A percentile compares a stretch with the other conserved stretches of the same genome.
These are phyloP conservation scores for Lithohypha guttulata DNA, from an alignment of 2,329 filamentous ascomycete species.

Conservation along the genomic window DNA sequence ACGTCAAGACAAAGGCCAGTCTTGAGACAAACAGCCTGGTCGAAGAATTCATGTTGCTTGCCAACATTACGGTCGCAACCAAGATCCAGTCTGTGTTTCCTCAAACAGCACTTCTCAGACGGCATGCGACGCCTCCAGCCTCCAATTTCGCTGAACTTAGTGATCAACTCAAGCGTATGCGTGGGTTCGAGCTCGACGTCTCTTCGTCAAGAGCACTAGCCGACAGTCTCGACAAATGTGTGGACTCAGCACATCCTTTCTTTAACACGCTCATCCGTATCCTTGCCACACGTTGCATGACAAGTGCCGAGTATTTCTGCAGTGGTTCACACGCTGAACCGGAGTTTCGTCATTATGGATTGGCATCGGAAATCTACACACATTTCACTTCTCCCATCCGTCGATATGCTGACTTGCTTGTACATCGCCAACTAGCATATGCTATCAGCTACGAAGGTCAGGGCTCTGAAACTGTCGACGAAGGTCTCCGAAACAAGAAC, in stretches of 20 bases:
- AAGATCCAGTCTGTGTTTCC: conserved; percentile 88
- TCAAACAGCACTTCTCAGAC: conserved; percentile 84
- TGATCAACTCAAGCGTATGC: conserved; percentile 82
- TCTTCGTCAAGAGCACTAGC: conserved; percentile 90
- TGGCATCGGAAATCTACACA: conserved; percentile 94
- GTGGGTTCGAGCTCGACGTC: conserved; percentile 64
- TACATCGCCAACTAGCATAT: conserved; percentile 86
- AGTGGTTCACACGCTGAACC: conserved; percentile 84
- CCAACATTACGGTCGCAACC: conserved; percentile 85
- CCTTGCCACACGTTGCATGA: conserved; percentile 97
- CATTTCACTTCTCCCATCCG: conserved; percentile 97
- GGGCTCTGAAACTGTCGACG: conserved; percentile 56
- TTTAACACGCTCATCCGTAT: conserved; percentile 98
- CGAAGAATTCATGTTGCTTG: conserved; percentile 98
- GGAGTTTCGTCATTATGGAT: conserved; percentile 93
- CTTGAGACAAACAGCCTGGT: conserved; percentile 96
- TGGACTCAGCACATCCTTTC: conserved; percentile 73
- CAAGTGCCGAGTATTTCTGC: conserved; percentile 96
- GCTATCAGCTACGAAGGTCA: conserved; percentile 72
- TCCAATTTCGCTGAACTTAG: conserved; percentile 92
- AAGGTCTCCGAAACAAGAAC: conserved; percentile 66
- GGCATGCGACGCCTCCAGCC: conserved; percentile 83
- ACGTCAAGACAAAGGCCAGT: conserved; percentile 89
- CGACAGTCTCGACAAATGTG: conserved; percentile 77
- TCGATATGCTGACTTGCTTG: conserved; percentile 91